Conservation (phyloP, 176 grass and related monocot genomes). For the Saccharum spontaneum region DNA sequence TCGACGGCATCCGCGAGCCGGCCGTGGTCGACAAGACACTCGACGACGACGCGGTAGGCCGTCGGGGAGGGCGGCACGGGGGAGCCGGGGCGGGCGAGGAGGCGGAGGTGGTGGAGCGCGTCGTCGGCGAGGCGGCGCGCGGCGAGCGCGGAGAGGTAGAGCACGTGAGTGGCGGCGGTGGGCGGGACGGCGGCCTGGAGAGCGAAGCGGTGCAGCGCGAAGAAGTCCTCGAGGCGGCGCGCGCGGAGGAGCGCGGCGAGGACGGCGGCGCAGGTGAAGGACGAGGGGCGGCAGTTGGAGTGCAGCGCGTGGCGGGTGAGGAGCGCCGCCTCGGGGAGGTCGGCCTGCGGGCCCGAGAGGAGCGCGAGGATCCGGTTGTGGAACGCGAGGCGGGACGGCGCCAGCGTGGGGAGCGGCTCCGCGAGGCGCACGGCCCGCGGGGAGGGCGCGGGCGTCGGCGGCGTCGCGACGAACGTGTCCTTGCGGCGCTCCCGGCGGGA, state of each 20-base stretch:
- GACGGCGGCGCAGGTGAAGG: slow-evolving; percentile 73
- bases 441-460: slow-evolving; percentile 25
- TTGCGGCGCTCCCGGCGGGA: slow-evolving; percentile 45
- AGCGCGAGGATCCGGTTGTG: slow-evolving; percentile 86
- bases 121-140: slow-evolving; percentile 56
- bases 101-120: slow-evolving; percentile 71
- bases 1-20: slow-evolving; percentile 53
- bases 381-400: slow-evolving; percentile 59
- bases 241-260: slow-evolving; percentile 72
- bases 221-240: slow-evolving; percentile 67
- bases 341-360: slow-evolving; percentile 36
- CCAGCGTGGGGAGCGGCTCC: slow-evolving; percentile 65
- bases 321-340: slow-evolving; percentile 76
- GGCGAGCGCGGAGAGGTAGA: slow-evolving; percentile 74
- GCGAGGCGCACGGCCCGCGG: slow-evolving; percentile 55
- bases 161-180: slow-evolving; percentile 72
- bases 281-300: slow-evolving; percentile 88
- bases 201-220: slow-evolving; percentile 85
- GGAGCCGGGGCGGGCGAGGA: slow-evolving; percentile 61
- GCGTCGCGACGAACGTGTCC: slow-evolving; percentile 47
- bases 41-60: slow-evolving; percentile 71
- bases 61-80: slow-evolving; percentile 66
- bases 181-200: slow-evolving; percentile 79
- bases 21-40: slow-evolving; percentile 62
- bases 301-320: slow-evolving; percentile 90